Evolutionary conservation across 2,329 filamentous ascomycete genomes (phyloP).

Genomic region (Epichloe gansuensis): DNA sequence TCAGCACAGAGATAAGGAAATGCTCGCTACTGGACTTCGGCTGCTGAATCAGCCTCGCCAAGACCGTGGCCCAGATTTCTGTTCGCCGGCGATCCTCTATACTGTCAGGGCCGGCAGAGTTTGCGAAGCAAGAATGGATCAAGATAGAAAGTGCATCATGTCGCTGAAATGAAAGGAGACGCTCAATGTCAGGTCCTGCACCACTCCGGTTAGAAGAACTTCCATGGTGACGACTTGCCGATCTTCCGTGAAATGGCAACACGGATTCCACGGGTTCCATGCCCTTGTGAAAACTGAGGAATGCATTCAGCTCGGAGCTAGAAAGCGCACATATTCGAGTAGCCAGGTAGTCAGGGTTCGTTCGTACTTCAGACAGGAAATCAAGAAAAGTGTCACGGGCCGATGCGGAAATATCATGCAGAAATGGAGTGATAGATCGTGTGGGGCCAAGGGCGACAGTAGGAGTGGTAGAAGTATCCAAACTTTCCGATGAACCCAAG

Average conservation of each 20-base stretch:
- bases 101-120: slow-evolving; percentile 69
- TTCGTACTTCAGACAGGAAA: slow-evolving; percentile 71
- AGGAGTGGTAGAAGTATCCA: slow-evolving; percentile 33
- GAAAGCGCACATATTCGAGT: slow-evolving; percentile 66
- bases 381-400: slow-evolving; percentile 63
- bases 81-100: slow-evolving; percentile 68
- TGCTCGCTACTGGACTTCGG: slow-evolving; percentile 65
- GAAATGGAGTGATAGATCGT: slow-evolving; percentile 39
- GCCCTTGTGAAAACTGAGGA: slow-evolving; percentile 67
- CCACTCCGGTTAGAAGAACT: slow-evolving; percentile 30
- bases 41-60: slow-evolving; percentile 69
- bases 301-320: slow-evolving; percentile 59
- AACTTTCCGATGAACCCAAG: slow-evolving; percentile 33
- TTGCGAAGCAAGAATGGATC: slow-evolving; percentile 80
- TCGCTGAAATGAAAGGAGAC: slow-evolving; percentile 76
- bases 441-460: slow-evolving; percentile 24
- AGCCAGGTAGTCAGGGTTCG: slow-evolving; percentile 78
- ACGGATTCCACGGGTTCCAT: slow-evolving; percentile 76
- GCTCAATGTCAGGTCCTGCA: slow-evolving; percentile 57
- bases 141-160: slow-evolving; percentile 76
- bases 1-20: slow-evolving; percentile 71
- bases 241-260: slow-evolving; percentile 51
- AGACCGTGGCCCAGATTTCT: slow-evolving; percentile 78
- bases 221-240: slow-evolving; percentile 32
- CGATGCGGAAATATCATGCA: slow-evolving; percentile 62